Percentiles rank a stretch among this genome's conserved stretches.
phyloP scores from a whole-genome alignment of 108 stramenopile species.

The Pseudonitzschia delicatissima region DNA sequence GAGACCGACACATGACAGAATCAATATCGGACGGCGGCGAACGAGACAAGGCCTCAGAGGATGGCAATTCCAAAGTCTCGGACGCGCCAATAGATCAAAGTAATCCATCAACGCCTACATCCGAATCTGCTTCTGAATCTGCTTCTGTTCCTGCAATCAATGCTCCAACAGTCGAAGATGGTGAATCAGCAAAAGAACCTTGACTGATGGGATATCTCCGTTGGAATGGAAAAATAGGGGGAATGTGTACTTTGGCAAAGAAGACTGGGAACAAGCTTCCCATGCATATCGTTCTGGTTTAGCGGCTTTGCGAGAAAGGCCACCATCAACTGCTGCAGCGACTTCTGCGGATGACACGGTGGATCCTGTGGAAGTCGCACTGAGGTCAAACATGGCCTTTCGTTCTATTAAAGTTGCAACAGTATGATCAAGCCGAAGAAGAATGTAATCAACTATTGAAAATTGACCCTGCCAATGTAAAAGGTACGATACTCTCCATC shows the following conservation, averaged over 20 bases:
- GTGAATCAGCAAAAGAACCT: not conserved
- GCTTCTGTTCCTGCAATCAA: not conserved
- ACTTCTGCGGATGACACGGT: not conserved
- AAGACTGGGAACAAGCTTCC: conserved; percentile 23
- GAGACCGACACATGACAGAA: not conserved
- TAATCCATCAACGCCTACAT: not conserved
- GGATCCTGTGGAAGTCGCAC: conserved; percentile 12
- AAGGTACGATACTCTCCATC: conserved; percentile 17
- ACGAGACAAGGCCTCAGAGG: not conserved
- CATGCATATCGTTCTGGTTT: conserved; percentile 31
- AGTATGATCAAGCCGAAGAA: conserved; percentile 32
- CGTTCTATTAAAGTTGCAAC: conserved; percentile 27
- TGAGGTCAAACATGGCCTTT: conserved; percentile 44
- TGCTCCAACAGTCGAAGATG: not conserved
- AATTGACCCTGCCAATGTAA: conserved; percentile 16
- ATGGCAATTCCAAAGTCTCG: not conserved
- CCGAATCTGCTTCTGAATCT: not conserved
- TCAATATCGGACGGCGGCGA: not conserved
- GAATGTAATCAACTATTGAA: conserved; percentile 25
- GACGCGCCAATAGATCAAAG: not conserved
- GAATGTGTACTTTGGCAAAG: conserved; percentile 16
- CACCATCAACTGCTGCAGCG: not conserved
- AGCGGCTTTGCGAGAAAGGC: not conserved
- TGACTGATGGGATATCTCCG: no score
- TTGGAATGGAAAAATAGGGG: conserved; percentile 29